These are phyloP conservation scores for Sarocladium strictum DNA, from an alignment of 2,329 filamentous ascomycete species.

Conservation along the genomic window DNA sequence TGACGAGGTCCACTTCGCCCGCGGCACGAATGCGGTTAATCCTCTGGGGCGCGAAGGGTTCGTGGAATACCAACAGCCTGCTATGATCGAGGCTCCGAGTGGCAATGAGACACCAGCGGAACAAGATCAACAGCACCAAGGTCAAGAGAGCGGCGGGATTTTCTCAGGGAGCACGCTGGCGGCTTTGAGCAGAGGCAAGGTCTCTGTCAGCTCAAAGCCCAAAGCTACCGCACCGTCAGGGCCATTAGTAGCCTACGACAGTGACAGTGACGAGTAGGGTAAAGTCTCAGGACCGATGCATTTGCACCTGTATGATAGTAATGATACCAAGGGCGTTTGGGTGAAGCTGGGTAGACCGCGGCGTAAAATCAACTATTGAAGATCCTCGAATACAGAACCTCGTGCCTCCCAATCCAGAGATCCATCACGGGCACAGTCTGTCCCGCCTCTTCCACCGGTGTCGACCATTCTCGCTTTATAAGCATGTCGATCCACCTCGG, in stretches of 20 bases:
- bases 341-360: slow-evolving; percentile 9
- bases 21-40: slow-evolving; percentile 64
- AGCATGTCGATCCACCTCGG: slow-evolving; percentile 51
- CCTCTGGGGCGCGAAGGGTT: slow-evolving; percentile 51
- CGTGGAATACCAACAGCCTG: slow-evolving; percentile 53
- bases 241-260: slow-evolving; percentile 82
- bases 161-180: slow-evolving; percentile 78
- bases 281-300: slow-evolving; percentile 5
- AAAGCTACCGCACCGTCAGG: slow-evolving; percentile 51
- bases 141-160: slow-evolving; percentile 52
- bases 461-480: slow-evolving; percentile 55
- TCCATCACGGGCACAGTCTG: slow-evolving; percentile 75
- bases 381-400: slow-evolving; percentile 77
- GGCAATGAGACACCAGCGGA: slow-evolving; percentile 23
- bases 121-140: slow-evolving; percentile 28
- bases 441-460: slow-evolving; percentile 58
- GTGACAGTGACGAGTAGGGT: slow-evolving; percentile 69
- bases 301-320: slow-evolving; percentile 15
- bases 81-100: slow-evolving; percentile 47
- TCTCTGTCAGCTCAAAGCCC: slow-evolving; percentile 48
- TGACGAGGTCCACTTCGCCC: slow-evolving; percentile 87
- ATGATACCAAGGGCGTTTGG: slow-evolving; percentile 13
- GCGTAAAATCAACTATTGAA: slow-evolving; percentile 63
- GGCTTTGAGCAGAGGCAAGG: slow-evolving; percentile 58
- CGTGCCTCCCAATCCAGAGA: slow-evolving; percentile 77